Evolutionary conservation across 176 grass and related monocot species (phyloP), one percentile per base, ranked within the genome.

Genomic region (Eragrostis nindensis): DNA sequence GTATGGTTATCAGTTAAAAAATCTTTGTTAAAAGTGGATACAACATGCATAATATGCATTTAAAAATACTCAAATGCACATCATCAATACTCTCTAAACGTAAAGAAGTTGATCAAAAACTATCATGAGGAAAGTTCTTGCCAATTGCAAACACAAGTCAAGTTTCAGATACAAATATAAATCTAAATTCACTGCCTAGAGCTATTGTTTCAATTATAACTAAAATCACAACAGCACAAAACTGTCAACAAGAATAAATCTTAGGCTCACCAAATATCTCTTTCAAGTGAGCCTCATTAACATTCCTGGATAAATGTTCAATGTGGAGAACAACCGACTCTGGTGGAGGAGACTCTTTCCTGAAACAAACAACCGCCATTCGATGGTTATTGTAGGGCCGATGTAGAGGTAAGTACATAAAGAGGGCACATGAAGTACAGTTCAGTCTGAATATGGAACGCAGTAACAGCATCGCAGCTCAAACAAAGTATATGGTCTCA

Each of bases 281-380:
- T 88, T 99, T 96, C 64, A 99, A 77, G 89, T 96, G 97, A 73
- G 97, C 89, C 83, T 99, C 97, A 64, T 90, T 99, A 12, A 99
- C 87, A 87, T 99, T 99, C 76, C 97, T 93, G 24, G 97, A 96
- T 42, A 99, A 76, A 86, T 96, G 93, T 83, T 99, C 91, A 49
- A 99, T 89, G 83, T 93, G 91, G 81, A 99, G 91, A 82, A 99
- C 93, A 78, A 90, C 89, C 3, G 97, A 93, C 80, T 96, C 87
- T 3, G 90, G 73, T 69, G 82, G 50, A 46, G 92, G 95, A 68
- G 97, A 96, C 39, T 83, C 48, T 90, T 99, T 99, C 89, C 97
- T 99, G 86, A 88, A 95, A 91, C 27, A 59, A 76, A 40, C 8
- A 69, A 54, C 44, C 52, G 68, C 48, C 16, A 66, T 48, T 71